Evolutionary conservation across 331 rosid genomes (phyloP), one percentile per base, ranked within the genome.

Genomic region (Rhamnella rubrinervis): DNA sequence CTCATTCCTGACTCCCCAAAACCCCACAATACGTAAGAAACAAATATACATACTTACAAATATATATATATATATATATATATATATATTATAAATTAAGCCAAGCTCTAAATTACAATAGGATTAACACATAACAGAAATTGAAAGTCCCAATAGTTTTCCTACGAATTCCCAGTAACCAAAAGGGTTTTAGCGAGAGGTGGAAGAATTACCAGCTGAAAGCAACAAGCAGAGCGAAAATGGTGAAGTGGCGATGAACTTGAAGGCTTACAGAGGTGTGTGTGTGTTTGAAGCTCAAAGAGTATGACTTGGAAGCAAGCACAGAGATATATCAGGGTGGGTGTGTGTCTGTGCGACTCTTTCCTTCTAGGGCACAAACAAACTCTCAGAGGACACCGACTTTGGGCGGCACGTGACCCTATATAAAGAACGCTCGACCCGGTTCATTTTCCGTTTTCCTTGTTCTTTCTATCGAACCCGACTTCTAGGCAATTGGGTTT

Each of bases 311-410:
- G 5, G 35, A 3, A 31, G 35, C 35, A 31, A 31, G 5, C 35
- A 31, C 35, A 31, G 0, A 4, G 5, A 31, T 31, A 31, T 31
- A 31, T 14, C 14, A 44, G 14, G 16, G 49, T 44, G 11, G 11
- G 49, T 44, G 49, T 44, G 49, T 11, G 4, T 1, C 11, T 37
- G 17, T 4, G 40, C 19, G 46, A 57, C 39, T 8, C 63, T 16
- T 16, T 55, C 67, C 49, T 47, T 28, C 67, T 70, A 70, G 74
- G 75, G 75, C 75, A 58, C 25, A 19, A 17, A 35, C 20, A 18
- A 18, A 31, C 5, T 2, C 58, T 44, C 49, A 8, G 2, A 44
- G 7, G 60, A 4, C 7, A 26, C 19, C 20, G 6, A 26, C 44
- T 26, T 46, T 70, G 57, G 74, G 66, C 49, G 66, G 23, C 47